Evolutionary conservation across 106 monocot species (phyloP).

Genomic region (Dendrobium nobile): DNA sequence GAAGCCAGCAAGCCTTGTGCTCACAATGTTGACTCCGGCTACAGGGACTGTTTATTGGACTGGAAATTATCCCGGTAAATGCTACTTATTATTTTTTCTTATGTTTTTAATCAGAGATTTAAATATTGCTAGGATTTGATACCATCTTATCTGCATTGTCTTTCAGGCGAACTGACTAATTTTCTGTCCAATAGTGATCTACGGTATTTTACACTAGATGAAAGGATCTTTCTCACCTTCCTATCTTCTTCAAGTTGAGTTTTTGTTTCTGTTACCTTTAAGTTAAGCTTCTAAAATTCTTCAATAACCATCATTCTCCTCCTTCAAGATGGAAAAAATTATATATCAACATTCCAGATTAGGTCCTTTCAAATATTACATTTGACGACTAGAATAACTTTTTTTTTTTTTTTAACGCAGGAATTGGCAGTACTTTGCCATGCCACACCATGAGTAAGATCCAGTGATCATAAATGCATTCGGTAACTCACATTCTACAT

Average conservation of each 20-base stretch:
- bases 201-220: slow-evolving; percentile 51
- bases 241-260: slow-evolving; percentile 58
- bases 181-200: slow-evolving; percentile 50
- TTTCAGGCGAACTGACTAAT: slow-evolving; percentile 52
- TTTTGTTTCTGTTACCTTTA: background rate
- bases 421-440: slow-evolving; percentile 44
- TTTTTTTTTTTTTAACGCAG: slow-evolving; percentile 29
- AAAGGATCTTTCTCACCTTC: slow-evolving; percentile 62
- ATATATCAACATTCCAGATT: background rate
- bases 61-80: slow-evolving; percentile 46
- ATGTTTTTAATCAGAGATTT: background rate
- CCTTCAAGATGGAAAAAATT: background rate
- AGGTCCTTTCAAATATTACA: no score
- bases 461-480: background rate
- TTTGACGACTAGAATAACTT: background rate
- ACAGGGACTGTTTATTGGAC: slow-evolving; percentile 83
- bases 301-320: background rate
- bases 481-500: background rate
- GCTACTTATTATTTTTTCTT: no score
- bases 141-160: background rate
- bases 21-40: slow-evolving; percentile 62
- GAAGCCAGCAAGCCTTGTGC: slow-evolving; percentile 34
- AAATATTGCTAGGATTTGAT: slow-evolving; percentile 2
- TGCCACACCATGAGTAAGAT: slow-evolving; percentile 67
- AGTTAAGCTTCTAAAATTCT: background rate